Conservation (phyloP, 2,329 filamentous ascomycete species). For the Plenodomus lindquistii region DNA sequence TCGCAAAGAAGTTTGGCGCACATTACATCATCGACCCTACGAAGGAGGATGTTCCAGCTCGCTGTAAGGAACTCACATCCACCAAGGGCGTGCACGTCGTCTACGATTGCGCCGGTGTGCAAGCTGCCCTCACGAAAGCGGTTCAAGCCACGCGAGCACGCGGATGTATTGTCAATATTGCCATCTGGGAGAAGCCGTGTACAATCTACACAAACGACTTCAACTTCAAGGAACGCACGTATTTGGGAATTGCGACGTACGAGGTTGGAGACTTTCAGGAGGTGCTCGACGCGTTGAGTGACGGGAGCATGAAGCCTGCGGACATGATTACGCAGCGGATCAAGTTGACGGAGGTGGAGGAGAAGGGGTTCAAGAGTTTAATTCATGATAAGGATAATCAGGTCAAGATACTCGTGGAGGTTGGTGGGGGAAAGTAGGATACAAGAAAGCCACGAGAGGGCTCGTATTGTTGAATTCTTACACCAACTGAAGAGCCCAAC, state of each 20-base stretch:
- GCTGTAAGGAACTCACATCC: slow-evolving; percentile 50
- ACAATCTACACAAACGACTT: slow-evolving; percentile 55
- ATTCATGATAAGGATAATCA: slow-evolving; percentile 56
- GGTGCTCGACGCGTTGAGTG: slow-evolving; percentile 49
- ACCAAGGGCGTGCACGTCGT: slow-evolving; percentile 54
- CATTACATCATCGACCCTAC: slow-evolving; percentile 56
- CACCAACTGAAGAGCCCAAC: too few relatives aligned
- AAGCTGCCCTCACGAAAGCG: slow-evolving; percentile 54
- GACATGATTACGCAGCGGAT: slow-evolving; percentile 57
- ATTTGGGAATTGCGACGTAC: slow-evolving; percentile 58
- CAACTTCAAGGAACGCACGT: slow-evolving; percentile 58
- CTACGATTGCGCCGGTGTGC: slow-evolving; percentile 59
- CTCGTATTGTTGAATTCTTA: too few relatives aligned
- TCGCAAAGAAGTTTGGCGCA: slow-evolving; percentile 57
- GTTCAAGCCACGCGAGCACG: slow-evolving; percentile 54
- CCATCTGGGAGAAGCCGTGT: slow-evolving; percentile 59
- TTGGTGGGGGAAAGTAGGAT: slow-evolving; percentile 34
- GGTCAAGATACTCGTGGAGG: slow-evolving; percentile 53
- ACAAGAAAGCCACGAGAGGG: too few relatives aligned
- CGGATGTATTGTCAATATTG: slow-evolving; percentile 59
- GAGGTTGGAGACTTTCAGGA: slow-evolving; percentile 56
- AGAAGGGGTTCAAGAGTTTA: slow-evolving; percentile 52
- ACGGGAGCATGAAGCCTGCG: slow-evolving; percentile 49
- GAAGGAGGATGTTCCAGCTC: slow-evolving; percentile 52
- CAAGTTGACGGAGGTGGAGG: slow-evolving; percentile 51